Percentiles rank a stretch among this genome's conserved stretches.
phyloP scores from a whole-genome alignment of 768 basidiomycete genomes.

The Leucocoprinus leucothites region DNA sequence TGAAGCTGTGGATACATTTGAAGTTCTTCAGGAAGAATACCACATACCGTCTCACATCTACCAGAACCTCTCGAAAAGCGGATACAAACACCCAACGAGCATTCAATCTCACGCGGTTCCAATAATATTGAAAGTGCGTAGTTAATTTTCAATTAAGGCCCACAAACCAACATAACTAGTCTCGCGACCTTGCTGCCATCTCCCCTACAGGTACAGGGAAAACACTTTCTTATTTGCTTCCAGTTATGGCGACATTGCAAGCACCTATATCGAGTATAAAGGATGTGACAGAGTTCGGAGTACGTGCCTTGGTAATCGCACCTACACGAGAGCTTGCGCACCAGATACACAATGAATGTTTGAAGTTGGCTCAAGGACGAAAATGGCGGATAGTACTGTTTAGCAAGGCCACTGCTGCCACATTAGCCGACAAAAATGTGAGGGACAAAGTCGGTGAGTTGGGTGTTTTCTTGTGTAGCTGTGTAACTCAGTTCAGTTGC shows the following conservation, averaged over 20 bases:
- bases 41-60: slow-evolving; percentile 57
- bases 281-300: slow-evolving; percentile 36
- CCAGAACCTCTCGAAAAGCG: slow-evolving; percentile 58
- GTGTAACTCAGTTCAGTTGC: slow-evolving; percentile 5
- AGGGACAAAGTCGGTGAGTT: slow-evolving; percentile 74
- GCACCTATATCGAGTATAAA: slow-evolving; percentile 39
- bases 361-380: slow-evolving; percentile 75
- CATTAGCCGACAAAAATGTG: slow-evolving; percentile 68
- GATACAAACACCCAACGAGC: slow-evolving; percentile 68
- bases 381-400: slow-evolving; percentile 83
- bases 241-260: slow-evolving; percentile 65
- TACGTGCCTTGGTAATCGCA: slow-evolving; percentile 77
- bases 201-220: slow-evolving; percentile 98
- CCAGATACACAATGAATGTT: slow-evolving; percentile 90
- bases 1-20: slow-evolving; percentile 52
- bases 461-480: slow-evolving; percentile 1
- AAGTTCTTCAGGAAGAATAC: slow-evolving; percentile 55
- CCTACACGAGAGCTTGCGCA: slow-evolving; percentile 96
- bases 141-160: not conserved
- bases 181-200: slow-evolving; percentile 86
- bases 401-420: slow-evolving; percentile 87
- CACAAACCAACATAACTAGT: slow-evolving; percentile 33
- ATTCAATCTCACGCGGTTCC: slow-evolving; percentile 82
- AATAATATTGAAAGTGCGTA: slow-evolving; percentile 70
- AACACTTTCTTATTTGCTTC: slow-evolving; percentile 89